phyloP scores from a whole-genome alignment of 2,329 filamentous ascomycete genomes.

The Aspergillus novoparasiticus region DNA sequence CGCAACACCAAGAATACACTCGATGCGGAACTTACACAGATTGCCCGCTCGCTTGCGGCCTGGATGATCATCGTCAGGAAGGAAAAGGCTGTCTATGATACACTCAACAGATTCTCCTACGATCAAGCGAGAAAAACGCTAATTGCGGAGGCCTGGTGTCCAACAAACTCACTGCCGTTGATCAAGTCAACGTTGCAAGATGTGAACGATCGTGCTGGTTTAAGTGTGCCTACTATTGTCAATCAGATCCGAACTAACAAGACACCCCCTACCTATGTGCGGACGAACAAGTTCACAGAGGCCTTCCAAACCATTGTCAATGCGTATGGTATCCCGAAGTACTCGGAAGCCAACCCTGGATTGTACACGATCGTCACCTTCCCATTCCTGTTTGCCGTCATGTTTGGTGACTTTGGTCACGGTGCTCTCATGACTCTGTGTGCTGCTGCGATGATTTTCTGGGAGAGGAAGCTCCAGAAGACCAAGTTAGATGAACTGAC shows the following conservation, averaged over 20 bases:
- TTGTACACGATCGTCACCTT: conserved; percentile 96
- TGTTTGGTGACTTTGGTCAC: conserved; percentile 98
- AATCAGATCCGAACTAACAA: conserved; percentile 97
- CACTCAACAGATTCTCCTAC: conserved; percentile 94
- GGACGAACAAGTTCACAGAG: conserved; percentile 98
- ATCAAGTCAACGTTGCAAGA: conserved; percentile 95
- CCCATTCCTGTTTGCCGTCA: conserved; percentile 99
- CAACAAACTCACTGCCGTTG: conserved; percentile 82
- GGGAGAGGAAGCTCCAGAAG: conserved; percentile 76
- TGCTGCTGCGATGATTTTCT: conserved; percentile 92
- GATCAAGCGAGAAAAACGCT: conserved; percentile 93
- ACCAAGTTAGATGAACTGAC: conserved; percentile 98
- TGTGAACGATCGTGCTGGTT: conserved; percentile 91
- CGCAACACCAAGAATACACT: conserved; percentile 94
- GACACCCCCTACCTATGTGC: conserved; percentile 94
- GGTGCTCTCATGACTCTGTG: conserved; percentile 84
- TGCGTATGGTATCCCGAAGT: conserved; percentile 95
- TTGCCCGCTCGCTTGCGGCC: conserved; percentile 85
- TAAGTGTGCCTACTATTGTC: conserved; percentile 97
- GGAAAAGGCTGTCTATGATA: conserved; percentile 96
- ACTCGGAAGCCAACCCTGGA: conserved; percentile 94
- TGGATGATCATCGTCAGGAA: conserved; percentile 99
- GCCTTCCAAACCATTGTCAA: conserved; percentile 99
- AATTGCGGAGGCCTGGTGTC: conserved; percentile 97
- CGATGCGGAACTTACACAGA: conserved; percentile 89